Conservation (phyloP, 441 rosid species). For the Corymbia calophylla region DNA sequence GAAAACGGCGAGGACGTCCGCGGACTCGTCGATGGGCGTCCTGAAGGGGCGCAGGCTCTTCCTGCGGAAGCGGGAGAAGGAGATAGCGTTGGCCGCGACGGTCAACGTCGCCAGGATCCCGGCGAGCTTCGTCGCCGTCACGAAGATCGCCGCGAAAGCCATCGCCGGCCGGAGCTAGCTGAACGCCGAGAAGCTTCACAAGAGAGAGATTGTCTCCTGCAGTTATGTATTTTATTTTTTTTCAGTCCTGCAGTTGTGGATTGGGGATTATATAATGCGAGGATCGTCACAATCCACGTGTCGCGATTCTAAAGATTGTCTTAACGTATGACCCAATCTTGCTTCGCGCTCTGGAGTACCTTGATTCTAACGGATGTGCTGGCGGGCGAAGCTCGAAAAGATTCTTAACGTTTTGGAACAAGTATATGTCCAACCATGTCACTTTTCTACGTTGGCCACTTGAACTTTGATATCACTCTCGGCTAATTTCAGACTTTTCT, state of each 20-base stretch:
- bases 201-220: not conserved
- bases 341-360: not conserved
- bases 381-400: not conserved
- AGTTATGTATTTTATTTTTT: too few relatives aligned
- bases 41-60: conserved; percentile 40
- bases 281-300: not conserved
- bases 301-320: not conserved
- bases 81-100: conserved; percentile 70
- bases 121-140: conserved; percentile 56
- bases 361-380: not conserved
- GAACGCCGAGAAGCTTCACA: not conserved
- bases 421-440: not conserved
- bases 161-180: not conserved
- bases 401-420: not conserved
- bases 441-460: rapidly evolving
- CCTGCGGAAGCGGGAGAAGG: conserved; percentile 64
- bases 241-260: not conserved
- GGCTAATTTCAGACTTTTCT: too few relatives aligned
- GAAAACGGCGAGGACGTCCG: conserved; percentile 68
- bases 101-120: conserved; percentile 55
- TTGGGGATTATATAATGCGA: not conserved
- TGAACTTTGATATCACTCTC: too few relatives aligned
- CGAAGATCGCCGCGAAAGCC: conserved; percentile 40
- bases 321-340: not conserved
- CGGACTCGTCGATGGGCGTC: conserved; percentile 74